Base-by-base conservation (phyloP, 768 basidiomycete species). In the Trametes sanguinea region DNA sequence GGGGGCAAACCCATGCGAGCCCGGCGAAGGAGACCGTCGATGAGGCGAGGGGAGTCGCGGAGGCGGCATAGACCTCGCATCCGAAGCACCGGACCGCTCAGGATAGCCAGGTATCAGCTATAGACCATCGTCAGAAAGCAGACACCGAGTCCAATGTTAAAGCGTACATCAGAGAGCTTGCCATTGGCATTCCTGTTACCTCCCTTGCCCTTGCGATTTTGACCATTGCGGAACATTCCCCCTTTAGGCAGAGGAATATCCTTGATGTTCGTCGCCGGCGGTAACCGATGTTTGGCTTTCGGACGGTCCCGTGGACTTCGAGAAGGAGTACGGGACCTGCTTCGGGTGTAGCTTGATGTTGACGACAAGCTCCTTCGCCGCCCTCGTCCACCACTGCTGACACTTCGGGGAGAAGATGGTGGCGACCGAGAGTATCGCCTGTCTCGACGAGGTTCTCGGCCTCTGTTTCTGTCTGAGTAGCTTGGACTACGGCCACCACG, bases 221-320 rank as follows among this genome's bases (percentile, higher is more conserved):
- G 54, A 33, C 61, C 61, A 43, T 62, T 62, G 39, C 55, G 62
- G 53, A 50, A 66, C 30, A 54, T 51, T 22, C 60, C 62, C 4
- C 60, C 44, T 52, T 68, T 65, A 29, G 51, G 63, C n/a, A 68
- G 45, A 11, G 65, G 29, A 6, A 74, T 63, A 43, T 72, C 73
- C 44, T 77, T 66, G 69, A 79, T 68, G 11, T 80, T 75, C 17
- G 76, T 78, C 13, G 80, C 72, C 14, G 77, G 61, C 39, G 90
- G 89, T 22, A 90, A 77, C 42, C 88, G 83, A 70, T 90, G 88
- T 43, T 88, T 79, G 10, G 86, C 75, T 58, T 80, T 82, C 40
- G 81, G 76, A 37, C 78, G 80, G 29, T 80, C 77, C 35, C 72
- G 74, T 16, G 84, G 86, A 68, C 87, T 89, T 35, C 66, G 67